These are phyloP conservation scores for Wallacemonas sp. DNA, from an alignment of 208 protist species.

Conservation along the genomic window DNA sequence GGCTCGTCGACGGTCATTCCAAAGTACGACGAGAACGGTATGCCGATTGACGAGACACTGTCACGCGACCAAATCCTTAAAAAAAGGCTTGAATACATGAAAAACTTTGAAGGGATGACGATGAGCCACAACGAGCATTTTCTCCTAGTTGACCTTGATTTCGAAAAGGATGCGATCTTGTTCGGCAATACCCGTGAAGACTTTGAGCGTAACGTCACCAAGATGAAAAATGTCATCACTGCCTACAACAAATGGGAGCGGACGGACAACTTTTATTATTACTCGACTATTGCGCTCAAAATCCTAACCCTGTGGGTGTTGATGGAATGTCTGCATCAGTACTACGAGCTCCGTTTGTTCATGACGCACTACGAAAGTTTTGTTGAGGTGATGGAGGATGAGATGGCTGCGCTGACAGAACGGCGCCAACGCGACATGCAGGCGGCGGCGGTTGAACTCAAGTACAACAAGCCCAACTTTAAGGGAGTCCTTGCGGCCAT, in stretches of 20 bases:
- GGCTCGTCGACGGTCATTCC: conserved; percentile 49
- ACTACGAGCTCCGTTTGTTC: conserved; percentile 77
- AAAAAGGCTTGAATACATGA: conserved; percentile 78
- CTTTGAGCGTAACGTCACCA: conserved; percentile 80
- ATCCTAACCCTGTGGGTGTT: conserved; percentile 64
- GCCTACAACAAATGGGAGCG: conserved; percentile 82
- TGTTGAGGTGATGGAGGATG: conserved; percentile 57
- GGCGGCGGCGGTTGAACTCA: conserved; percentile 41
- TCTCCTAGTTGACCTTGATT: conserved; percentile 88
- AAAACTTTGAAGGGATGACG: conserved; percentile 76
- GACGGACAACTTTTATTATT: conserved; percentile 87
- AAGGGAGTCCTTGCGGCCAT: conserved; percentile 51
- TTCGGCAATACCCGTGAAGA: conserved; percentile 82
- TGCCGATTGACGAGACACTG: conserved; percentile 67
- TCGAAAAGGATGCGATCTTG: conserved; percentile 80
- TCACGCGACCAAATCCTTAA: conserved; percentile 60
- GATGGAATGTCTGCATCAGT: conserved; percentile 82
- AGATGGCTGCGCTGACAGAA: conserved; percentile 41
- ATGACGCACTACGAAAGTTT: conserved; percentile 67
- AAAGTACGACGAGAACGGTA: conserved; percentile 72
- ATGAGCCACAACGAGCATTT: conserved; percentile 84
- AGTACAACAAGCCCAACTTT: conserved; percentile 58
- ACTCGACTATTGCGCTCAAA: conserved; percentile 67
- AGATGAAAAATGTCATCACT: conserved; percentile 81
- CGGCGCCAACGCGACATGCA: conserved; percentile 40